A percentile compares a stretch with the other conserved stretches of the same genome.
phyloP scores from a whole-genome alignment of 805 yeast species.

The Tetrapisispora pingtungensis region DNA sequence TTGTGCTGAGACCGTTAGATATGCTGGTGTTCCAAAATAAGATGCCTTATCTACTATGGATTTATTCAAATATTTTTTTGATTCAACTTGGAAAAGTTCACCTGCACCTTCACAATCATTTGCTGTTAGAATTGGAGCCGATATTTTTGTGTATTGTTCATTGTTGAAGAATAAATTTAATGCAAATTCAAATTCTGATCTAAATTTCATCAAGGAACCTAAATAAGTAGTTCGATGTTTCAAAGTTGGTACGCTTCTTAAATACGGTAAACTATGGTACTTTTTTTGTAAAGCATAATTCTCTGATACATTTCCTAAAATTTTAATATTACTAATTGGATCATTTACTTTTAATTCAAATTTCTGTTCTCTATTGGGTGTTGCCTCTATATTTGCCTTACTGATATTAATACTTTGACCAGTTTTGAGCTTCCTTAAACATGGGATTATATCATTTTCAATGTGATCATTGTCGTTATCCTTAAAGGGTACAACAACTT shows the following conservation, averaged over 20 bases:
- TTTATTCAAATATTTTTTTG: slow-evolving; percentile 8
- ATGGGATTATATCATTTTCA: slow-evolving; percentile 7
- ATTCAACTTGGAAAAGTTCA: slow-evolving; percentile 57
- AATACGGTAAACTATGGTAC: slow-evolving; percentile 49
- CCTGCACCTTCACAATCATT: slow-evolving; percentile 98
- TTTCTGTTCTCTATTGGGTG: slow-evolving; percentile 34
- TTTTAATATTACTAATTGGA: slow-evolving; percentile 29
- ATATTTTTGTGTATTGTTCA: slow-evolving; percentile 54
- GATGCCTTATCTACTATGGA: background rate
- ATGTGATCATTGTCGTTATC: background rate
- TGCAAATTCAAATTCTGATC: slow-evolving; percentile 54
- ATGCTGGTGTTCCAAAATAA: slow-evolving; percentile 58
- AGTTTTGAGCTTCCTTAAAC: slow-evolving; percentile 28
- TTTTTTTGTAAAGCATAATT: slow-evolving; percentile 81
- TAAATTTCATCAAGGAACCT: slow-evolving; percentile 56
- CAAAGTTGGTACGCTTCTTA: slow-evolving; percentile 65
- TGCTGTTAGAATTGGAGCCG: slow-evolving; percentile 79
- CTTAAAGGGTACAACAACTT: slow-evolving; percentile 37
- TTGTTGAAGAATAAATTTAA: slow-evolving; percentile 45
- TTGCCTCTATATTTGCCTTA: slow-evolving; percentile 28
- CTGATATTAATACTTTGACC: slow-evolving; percentile 38
- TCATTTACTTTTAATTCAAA: slow-evolving; percentile 39
- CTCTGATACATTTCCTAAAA: slow-evolving; percentile 54
- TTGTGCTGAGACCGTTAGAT: slow-evolving; percentile 84
- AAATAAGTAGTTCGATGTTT: slow-evolving; percentile 65